phyloP scores from a whole-genome alignment of 345 rosid species.

The Melastoma malabathricum region DNA sequence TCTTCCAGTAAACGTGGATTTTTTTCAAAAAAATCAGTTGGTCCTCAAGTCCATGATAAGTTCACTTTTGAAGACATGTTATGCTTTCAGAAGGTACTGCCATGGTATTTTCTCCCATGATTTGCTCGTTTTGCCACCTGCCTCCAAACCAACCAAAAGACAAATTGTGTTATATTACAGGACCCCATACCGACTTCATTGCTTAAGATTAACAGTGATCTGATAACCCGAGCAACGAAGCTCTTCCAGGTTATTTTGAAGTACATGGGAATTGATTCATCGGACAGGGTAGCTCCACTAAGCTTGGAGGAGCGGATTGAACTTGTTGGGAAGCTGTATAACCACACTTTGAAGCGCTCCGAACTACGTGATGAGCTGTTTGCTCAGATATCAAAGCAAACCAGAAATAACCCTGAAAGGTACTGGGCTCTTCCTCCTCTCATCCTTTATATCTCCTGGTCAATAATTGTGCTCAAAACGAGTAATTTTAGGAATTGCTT shows the following conservation, averaged over 20 bases:
- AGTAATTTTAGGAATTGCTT: slow-evolving; percentile 2
- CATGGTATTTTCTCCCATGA: not conserved
- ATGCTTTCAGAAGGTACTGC: slow-evolving; percentile 78
- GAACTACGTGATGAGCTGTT: slow-evolving; percentile 97
- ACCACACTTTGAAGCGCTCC: slow-evolving; percentile 76
- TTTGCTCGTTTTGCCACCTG: not conserved
- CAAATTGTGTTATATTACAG: slow-evolving; percentile 24
- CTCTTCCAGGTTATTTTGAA: slow-evolving; percentile 74
- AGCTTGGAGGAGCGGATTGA: slow-evolving; percentile 79
- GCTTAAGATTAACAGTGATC: slow-evolving; percentile 70
- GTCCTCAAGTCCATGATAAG: slow-evolving; percentile 63
- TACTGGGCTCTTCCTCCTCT: slow-evolving; percentile 3
- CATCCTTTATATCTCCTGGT: not conserved
- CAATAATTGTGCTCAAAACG: slow-evolving; percentile 1
- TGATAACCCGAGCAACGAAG: slow-evolving; percentile 74
- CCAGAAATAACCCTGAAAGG: slow-evolving; percentile 92
- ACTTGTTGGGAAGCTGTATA: slow-evolving; percentile 72
- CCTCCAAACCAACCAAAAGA: slow-evolving; percentile 5
- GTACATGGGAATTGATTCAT: slow-evolving; percentile 88
- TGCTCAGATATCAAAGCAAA: slow-evolving; percentile 92
- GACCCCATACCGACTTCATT: slow-evolving; percentile 93
- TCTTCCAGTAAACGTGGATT: slow-evolving; percentile 84
- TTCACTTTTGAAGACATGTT: slow-evolving; percentile 95
- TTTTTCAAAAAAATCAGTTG: slow-evolving; percentile 64
- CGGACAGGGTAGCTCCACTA: slow-evolving; percentile 56